These are phyloP conservation scores for Aurantiochytrium sp. DNA, from an alignment of 108 stramenopile genomes.

Conservation along the genomic window DNA sequence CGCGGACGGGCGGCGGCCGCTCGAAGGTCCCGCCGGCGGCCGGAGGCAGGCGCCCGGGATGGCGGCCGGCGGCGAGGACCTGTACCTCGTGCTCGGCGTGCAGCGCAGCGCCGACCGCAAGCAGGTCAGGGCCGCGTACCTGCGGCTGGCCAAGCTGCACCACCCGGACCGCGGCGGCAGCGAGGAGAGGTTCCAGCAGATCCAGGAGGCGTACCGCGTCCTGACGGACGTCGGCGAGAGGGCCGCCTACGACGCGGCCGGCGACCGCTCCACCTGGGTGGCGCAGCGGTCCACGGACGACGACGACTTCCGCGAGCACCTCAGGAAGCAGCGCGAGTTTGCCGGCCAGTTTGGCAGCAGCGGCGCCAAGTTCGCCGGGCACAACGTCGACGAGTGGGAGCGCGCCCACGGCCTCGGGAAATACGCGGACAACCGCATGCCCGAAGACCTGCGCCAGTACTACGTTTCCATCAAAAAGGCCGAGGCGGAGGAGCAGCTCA, in stretches of 20 bases:
- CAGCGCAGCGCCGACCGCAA: background rate
- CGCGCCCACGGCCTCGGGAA: background rate
- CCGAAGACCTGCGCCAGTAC: background rate
- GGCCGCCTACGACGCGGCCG: background rate
- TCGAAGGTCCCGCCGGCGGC: too few relatives aligned
- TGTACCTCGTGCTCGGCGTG: conserved; percentile 12
- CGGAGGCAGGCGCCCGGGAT: too few relatives aligned
- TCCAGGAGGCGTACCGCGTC: background rate
- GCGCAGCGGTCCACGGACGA: background rate
- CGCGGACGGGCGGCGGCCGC: too few relatives aligned
- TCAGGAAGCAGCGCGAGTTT: background rate
- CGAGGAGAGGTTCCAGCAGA: background rate
- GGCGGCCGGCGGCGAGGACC: background rate
- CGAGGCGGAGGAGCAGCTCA: background rate
- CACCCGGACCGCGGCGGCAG: background rate
- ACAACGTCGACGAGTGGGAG: conserved; percentile 4
- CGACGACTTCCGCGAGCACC: background rate
- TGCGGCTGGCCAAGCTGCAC: conserved; percentile 5
- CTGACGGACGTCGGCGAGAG: background rate
- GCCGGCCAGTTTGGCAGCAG: background rate
- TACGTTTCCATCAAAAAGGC: background rate
- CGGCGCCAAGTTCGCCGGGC: background rate
- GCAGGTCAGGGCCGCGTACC: background rate
- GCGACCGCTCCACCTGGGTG: background rate
- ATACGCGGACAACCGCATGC: background rate